Percentiles rank a stretch among this genome's conserved stretches.
Evolutionary conservation across 129 eudicot species (phyloP).

Genomic region (Sambucus nigra): DNA sequence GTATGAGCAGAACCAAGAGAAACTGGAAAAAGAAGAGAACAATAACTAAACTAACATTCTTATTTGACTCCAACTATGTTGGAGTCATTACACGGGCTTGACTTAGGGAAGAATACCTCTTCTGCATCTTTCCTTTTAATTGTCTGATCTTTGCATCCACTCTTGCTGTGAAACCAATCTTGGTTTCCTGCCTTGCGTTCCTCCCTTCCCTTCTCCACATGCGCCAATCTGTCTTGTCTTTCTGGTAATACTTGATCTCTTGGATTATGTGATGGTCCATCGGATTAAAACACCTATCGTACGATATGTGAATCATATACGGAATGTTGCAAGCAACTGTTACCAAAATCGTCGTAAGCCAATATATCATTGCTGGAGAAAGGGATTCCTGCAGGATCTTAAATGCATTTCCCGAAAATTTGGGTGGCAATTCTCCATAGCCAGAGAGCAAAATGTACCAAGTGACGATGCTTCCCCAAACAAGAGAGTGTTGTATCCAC

Average conservation of each 20-base stretch:
- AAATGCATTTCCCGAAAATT: constrained; percentile 20
- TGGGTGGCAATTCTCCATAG: constrained; percentile 25
- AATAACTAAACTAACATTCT: too few relatives aligned
- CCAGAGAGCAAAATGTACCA: constrained; percentile 44
- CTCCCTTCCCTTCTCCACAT: constrained; percentile 46
- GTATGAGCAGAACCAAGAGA: too few relatives aligned
- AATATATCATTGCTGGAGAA: constrained; percentile 42
- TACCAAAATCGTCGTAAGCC: constrained; percentile 44
- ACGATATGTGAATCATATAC: constrained; percentile 41
- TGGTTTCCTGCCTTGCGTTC: constrained; percentile 40
- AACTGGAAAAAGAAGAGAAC: too few relatives aligned
- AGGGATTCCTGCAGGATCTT: constrained; percentile 33
- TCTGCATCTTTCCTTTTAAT: constrained; percentile 29
- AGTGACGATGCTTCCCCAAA: constrained; percentile 46
- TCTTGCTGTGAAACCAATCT: constrained; percentile 54
- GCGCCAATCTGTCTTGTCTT: constrained; percentile 30
- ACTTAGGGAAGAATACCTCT: constrained; percentile 19
- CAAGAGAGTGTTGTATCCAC: constrained; percentile 47
- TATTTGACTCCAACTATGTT: constrained; percentile 6
- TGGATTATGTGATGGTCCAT: constrained; percentile 63
- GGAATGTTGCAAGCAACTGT: constrained; percentile 45
- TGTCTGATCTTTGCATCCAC: constrained; percentile 60
- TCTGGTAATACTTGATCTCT: constrained; percentile 55
- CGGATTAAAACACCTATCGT: constrained; percentile 41
- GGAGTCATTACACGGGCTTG: not conserved